phyloP scores from a whole-genome alignment of 2,329 filamentous ascomycete species.

The Neonectria punicea region DNA sequence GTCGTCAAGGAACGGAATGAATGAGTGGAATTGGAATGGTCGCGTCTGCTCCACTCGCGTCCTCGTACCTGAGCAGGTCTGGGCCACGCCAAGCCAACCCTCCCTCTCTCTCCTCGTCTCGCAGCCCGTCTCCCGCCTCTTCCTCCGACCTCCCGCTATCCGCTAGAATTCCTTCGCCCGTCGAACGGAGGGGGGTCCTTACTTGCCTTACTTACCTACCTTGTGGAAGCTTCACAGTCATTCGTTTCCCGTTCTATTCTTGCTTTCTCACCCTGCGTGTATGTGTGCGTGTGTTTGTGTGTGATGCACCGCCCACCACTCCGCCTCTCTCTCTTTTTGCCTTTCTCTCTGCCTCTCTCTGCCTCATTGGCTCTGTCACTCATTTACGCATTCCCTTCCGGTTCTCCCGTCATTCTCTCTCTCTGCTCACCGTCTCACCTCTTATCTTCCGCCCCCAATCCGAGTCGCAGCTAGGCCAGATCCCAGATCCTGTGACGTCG shows the following conservation, averaged over 20 bases:
- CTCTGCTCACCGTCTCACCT: slow-evolving; percentile 29
- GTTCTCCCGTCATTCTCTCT: slow-evolving; percentile 26
- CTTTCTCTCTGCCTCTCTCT: slow-evolving; percentile 6
- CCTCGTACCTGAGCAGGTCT: slow-evolving; percentile 16
- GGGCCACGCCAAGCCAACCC: slow-evolving; percentile 23
- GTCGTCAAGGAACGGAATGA: background rate
- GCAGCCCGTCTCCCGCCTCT: slow-evolving; percentile 13
- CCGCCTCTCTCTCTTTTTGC: slow-evolving; percentile 29
- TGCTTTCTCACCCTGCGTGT: slow-evolving; percentile 24
- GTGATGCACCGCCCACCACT: slow-evolving; percentile 35
- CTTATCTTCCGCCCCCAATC: slow-evolving; percentile 27
- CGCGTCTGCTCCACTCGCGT: slow-evolving; percentile 18
- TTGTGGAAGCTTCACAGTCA: slow-evolving; percentile 32
- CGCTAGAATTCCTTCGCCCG: slow-evolving; percentile 38
- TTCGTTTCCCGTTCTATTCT: slow-evolving; percentile 36
- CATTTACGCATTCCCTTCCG: slow-evolving; percentile 11
- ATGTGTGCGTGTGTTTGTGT: slow-evolving; percentile 13
- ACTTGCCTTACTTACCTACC: slow-evolving; percentile 32
- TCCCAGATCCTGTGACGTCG: slow-evolving; percentile 23
- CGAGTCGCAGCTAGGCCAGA: slow-evolving; percentile 9
- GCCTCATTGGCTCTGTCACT: slow-evolving; percentile 30
- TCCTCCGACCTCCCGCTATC: slow-evolving; percentile 22
- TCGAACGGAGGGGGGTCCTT: slow-evolving; percentile 40
- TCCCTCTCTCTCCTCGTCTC: slow-evolving; percentile 22
- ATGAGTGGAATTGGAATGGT: background rate